These are phyloP conservation scores for Nannochloropsis gaditana DNA, from an alignment of 108 stramenopile species.

Conservation along the genomic window DNA sequence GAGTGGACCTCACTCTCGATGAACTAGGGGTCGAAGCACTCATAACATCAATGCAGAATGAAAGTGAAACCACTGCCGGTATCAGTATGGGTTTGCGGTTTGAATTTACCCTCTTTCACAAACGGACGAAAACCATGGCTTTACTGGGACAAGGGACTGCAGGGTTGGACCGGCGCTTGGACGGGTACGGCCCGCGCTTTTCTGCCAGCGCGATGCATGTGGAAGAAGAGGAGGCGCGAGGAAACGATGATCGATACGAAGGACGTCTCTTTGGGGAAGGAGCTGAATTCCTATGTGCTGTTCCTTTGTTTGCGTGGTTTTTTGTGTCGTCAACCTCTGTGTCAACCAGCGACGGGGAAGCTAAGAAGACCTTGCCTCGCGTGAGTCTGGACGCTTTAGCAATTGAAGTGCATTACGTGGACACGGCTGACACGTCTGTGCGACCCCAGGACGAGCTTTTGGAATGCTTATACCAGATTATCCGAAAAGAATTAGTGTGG, in stretches of 20 bases:
- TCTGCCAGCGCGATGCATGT: not conserved
- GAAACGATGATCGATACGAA: not conserved
- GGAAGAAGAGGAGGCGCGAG: not conserved
- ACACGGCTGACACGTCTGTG: slow-evolving; percentile 17
- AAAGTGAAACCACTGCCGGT: not conserved
- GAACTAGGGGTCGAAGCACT: not conserved
- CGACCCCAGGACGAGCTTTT: slow-evolving; percentile 19
- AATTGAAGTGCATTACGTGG: not conserved
- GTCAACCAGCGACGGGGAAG: not conserved
- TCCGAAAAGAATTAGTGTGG: slow-evolving; percentile 5
- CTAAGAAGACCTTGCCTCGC: not conserved
- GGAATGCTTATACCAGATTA: slow-evolving; percentile 5
- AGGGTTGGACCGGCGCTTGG: not conserved
- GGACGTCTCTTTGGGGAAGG: not conserved
- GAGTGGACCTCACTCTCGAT: not conserved
- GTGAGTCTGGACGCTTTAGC: slow-evolving; percentile 9
- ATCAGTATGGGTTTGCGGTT: not conserved
- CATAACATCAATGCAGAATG: not conserved
- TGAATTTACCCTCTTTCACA: not conserved
- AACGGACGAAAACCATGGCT: not conserved
- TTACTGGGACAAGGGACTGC: not conserved
- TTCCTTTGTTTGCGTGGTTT: not conserved
- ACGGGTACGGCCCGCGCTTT: slow-evolving; percentile 4
- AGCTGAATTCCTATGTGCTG: slow-evolving; percentile 12
- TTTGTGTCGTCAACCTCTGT: slow-evolving; percentile 18